phyloP scores from a whole-genome alignment of 2,329 filamentous ascomycete species.

The Trichoderma lentiforme region DNA sequence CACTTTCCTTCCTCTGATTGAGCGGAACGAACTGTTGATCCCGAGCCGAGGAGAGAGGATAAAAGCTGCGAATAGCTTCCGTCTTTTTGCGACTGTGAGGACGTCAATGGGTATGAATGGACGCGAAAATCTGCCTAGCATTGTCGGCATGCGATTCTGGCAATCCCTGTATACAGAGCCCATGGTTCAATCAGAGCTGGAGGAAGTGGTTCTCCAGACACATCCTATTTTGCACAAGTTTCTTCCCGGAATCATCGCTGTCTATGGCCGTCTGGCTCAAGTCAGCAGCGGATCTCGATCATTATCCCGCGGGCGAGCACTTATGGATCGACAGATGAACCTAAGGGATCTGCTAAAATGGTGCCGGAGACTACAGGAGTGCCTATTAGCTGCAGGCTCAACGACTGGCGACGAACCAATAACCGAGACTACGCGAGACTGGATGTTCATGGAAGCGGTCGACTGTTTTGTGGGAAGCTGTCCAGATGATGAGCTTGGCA shows the following conservation, averaged over 20 bases:
- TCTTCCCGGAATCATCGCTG: slow-evolving; percentile 55
- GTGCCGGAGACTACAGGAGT: slow-evolving; percentile 70
- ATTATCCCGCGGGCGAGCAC: slow-evolving; percentile 39
- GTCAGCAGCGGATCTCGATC: slow-evolving; percentile 45
- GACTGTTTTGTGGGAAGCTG: slow-evolving; percentile 89
- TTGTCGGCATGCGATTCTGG: slow-evolving; percentile 88
- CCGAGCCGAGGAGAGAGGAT: slow-evolving; percentile 85
- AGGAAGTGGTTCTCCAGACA: slow-evolving; percentile 66
- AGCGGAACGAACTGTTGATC: slow-evolving; percentile 85
- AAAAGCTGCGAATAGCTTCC: slow-evolving; percentile 78
- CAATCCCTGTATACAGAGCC: slow-evolving; percentile 66
- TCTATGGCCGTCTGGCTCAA: slow-evolving; percentile 53
- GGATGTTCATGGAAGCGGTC: slow-evolving; percentile 88
- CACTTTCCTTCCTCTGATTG: slow-evolving; percentile 86
- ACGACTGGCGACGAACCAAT: slow-evolving; percentile 67
- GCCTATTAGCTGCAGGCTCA: slow-evolving; percentile 59
- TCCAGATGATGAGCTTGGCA: slow-evolving; percentile 60
- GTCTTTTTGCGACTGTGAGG: slow-evolving; percentile 86
- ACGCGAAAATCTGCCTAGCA: slow-evolving; percentile 63
- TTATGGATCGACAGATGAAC: slow-evolving; percentile 54
- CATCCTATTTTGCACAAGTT: slow-evolving; percentile 68
- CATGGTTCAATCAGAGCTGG: slow-evolving; percentile 66
- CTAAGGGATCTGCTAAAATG: slow-evolving; percentile 86
- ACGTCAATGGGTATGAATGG: slow-evolving; percentile 68
- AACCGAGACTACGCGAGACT: slow-evolving; percentile 68